Base-by-base conservation (phyloP, 1,284 basidiomycete species). In the Boletus smithii region DNA sequence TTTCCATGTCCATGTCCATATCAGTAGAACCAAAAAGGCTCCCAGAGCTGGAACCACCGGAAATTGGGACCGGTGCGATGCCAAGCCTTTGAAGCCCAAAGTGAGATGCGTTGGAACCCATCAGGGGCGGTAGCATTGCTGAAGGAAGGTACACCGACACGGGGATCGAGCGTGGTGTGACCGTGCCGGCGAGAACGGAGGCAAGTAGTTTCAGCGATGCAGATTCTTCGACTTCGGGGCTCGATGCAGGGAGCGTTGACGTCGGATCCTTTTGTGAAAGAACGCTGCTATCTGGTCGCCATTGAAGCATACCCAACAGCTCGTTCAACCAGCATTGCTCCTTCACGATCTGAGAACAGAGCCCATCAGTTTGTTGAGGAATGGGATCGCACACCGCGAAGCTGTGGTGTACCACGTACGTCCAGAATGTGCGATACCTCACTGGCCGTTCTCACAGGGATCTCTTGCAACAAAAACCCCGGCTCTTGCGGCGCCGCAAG, bases 281-380 rank as follows among this genome's bases (percentile, higher is more conserved):
- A n/a, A 18, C 11, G 24, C 31, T 35, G 14, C 52, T 50, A 38
- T 69, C 84, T 7, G 78, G 72, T 14, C 66, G 62, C 86, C 86
- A 89, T 10, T 76, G 65, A 32, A 76, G 77, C 35, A 74, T 72
- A 8, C 69, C 58, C 18, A 89, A 63, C 16, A 74, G 73, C 56
- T 83, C 83, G 59, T 89, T 89, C 14, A 89, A 60, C 86, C 86
- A 89, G 56, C 83, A 85, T 65, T 89, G 86, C 50, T 88, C 86
- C 49, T 76, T 75, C 2, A 88, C 83, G 55, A 89, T 77, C 85
- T 88, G 45, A 24, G 27, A 48, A 43, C 1, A 53, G 24, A 38
- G 4, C n/a, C 26, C 31, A 32, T 42, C 27, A 44, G 52, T n/a
- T 24, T 27, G 31, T 16, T 16, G 40, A 42, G 27, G 17, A 38